phyloP scores from a whole-genome alignment of 2,329 filamentous ascomycete genomes.

The Cladosporium sp. region DNA sequence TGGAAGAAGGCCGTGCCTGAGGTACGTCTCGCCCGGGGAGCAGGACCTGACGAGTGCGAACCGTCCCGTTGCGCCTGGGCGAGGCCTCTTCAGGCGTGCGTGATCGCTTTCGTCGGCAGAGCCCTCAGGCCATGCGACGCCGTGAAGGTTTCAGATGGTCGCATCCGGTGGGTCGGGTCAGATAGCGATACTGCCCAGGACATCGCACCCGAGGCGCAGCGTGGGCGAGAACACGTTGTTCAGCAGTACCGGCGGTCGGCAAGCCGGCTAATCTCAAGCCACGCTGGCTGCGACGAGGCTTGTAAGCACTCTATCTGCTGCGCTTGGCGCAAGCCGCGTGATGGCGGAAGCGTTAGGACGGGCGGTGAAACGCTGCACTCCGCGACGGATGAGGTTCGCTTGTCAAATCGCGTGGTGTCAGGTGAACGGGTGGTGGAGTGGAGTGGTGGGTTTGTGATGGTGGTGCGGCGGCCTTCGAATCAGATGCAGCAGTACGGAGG shows the following conservation, averaged over 20 bases:
- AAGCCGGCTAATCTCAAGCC: not conserved
- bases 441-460: not conserved
- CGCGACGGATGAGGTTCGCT: not conserved
- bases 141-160: too few relatives aligned
- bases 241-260: not conserved
- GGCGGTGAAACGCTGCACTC: slow-evolving; percentile 6
- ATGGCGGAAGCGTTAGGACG: not conserved
- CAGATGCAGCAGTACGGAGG: slow-evolving; percentile 1
- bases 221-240: slow-evolving; percentile 5
- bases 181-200: not conserved
- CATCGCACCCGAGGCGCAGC: not conserved
- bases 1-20: too few relatives aligned
- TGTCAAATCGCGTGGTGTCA: not conserved
- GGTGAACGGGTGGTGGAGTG: not conserved
- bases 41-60: too few relatives aligned
- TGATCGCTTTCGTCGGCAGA: not conserved
- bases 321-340: not conserved
- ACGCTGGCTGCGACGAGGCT: not conserved
- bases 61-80: not conserved
- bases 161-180: too few relatives aligned
- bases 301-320: slow-evolving; percentile 3
- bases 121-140: not conserved
- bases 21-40: too few relatives aligned
- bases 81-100: not conserved
- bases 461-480: not conserved